These are phyloP conservation scores for Saturnispora sanitii DNA, from an alignment of 805 yeast genomes.

Conservation along the genomic window DNA sequence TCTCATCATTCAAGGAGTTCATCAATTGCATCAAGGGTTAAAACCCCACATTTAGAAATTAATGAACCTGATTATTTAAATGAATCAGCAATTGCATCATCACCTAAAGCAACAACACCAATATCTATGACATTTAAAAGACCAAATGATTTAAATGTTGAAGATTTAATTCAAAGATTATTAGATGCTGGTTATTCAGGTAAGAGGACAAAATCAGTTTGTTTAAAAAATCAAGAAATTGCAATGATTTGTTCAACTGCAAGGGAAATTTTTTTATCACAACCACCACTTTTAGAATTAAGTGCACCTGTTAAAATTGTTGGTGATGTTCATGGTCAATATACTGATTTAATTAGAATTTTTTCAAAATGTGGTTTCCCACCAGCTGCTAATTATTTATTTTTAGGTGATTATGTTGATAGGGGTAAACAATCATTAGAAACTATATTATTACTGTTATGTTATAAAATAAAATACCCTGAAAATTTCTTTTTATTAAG, in stretches of 20 bases:
- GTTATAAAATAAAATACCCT: constrained; percentile 94
- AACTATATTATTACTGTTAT: constrained; percentile 75
- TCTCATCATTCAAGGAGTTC: constrained; percentile 8
- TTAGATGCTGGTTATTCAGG: constrained; percentile 96
- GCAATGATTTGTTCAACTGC: constrained; percentile 79
- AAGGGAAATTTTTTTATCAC: constrained; percentile 79
- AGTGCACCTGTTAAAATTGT: constrained; percentile 81
- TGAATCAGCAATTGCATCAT: not conserved
- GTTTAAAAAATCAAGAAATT: constrained; percentile 84
- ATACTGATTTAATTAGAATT: constrained; percentile 78
- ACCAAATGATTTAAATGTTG: constrained; percentile 41
- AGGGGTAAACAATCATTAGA: constrained; percentile 95
- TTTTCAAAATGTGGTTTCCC: constrained; percentile 97
- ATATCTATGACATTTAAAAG: not conserved
- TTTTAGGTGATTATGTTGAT: constrained; percentile 95
- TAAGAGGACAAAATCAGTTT: constrained; percentile 79
- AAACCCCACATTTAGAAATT: constrained; percentile 9
- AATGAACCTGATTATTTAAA: constrained; percentile 1
- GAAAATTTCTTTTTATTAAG: constrained; percentile 88
- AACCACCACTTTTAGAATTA: constrained; percentile 82
- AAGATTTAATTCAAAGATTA: constrained; percentile 81
- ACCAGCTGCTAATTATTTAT: constrained; percentile 83
- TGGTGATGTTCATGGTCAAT: constrained; percentile 97
- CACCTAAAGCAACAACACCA: not conserved
- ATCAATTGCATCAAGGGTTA: constrained; percentile 8